These are phyloP conservation scores for Paraconiothyrium sp. DNA, from an alignment of 2,329 filamentous ascomycete species.

Conservation along the genomic window DNA sequence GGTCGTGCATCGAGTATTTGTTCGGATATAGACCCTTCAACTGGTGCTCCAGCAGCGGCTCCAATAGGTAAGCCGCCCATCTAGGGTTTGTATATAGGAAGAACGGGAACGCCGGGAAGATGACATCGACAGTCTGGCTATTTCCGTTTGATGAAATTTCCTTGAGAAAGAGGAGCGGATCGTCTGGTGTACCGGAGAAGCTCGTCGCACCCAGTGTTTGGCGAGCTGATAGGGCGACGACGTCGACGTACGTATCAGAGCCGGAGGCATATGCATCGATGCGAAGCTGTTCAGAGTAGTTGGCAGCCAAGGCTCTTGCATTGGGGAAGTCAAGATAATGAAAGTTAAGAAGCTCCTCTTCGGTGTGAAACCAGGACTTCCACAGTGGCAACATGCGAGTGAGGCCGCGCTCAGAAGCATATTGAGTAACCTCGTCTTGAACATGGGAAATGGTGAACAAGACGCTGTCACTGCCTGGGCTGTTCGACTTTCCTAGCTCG, in stretches of 20 bases:
- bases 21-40: conserved; percentile 86
- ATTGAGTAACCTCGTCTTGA: conserved; percentile 82
- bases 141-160: conserved; percentile 89
- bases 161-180: conserved; percentile 81
- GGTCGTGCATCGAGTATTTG: conserved; percentile 80
- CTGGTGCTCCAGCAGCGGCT: conserved; percentile 83
- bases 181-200: conserved; percentile 75
- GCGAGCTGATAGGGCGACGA: conserved; percentile 78
- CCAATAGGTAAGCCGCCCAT: conserved; percentile 81
- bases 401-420: conserved; percentile 76
- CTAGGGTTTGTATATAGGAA: conserved; percentile 85
- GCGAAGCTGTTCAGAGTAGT: conserved; percentile 77
- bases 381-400: conserved; percentile 83
- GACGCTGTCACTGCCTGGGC: conserved; percentile 55
- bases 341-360: conserved; percentile 73
- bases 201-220: conserved; percentile 83
- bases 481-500: conserved; percentile 34
- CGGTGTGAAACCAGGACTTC: conserved; percentile 75
- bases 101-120: conserved; percentile 86
- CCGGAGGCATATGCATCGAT: conserved; percentile 78
- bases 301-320: conserved; percentile 70
- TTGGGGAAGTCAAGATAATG: conserved; percentile 79
- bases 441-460: conserved; percentile 80
- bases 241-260: conserved; percentile 78
- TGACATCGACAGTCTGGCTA: conserved; percentile 86